These are phyloP conservation scores for Septoria petroselini DNA, from an alignment of 2,329 filamentous ascomycete genomes.

Conservation along the genomic window DNA sequence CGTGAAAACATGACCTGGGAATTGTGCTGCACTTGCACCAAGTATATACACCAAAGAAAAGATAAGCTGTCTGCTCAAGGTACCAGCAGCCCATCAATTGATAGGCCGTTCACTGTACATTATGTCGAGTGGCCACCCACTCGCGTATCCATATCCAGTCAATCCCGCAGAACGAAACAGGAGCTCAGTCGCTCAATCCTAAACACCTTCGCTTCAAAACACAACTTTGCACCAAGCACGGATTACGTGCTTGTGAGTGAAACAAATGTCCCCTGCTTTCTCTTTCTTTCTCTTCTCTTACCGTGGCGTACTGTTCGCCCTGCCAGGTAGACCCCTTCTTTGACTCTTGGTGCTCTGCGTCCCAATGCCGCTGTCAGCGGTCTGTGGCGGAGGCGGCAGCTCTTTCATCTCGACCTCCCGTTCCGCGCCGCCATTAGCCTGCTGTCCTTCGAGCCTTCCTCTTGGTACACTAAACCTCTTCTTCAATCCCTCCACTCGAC, in stretches of 20 bases:
- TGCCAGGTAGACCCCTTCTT: background rate
- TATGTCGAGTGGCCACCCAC: background rate
- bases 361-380: conserved; percentile 11
- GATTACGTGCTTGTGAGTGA: too few relatives aligned
- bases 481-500: conserved; percentile 50
- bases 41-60: background rate
- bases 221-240: background rate
- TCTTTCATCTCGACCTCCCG: conserved; percentile 66
- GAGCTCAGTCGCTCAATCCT: background rate
- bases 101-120: background rate
- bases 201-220: background rate
- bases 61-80: background rate
- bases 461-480: conserved; percentile 39
- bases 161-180: too few relatives aligned
- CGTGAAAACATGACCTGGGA: too few relatives aligned
- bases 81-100: too few relatives aligned
- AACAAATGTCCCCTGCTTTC: too few relatives aligned
- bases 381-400: conserved; percentile 22
- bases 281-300: too few relatives aligned
- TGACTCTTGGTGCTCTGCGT: conserved; percentile 2
- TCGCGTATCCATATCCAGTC: background rate
- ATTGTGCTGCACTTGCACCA: too few relatives aligned
- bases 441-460: conserved; percentile 2
- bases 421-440: conserved; percentile 27
- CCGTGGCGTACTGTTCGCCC: background rate